These are phyloP conservation scores for Arctium lappa DNA, from an alignment of 129 eudicot species.

Conservation along the genomic window DNA sequence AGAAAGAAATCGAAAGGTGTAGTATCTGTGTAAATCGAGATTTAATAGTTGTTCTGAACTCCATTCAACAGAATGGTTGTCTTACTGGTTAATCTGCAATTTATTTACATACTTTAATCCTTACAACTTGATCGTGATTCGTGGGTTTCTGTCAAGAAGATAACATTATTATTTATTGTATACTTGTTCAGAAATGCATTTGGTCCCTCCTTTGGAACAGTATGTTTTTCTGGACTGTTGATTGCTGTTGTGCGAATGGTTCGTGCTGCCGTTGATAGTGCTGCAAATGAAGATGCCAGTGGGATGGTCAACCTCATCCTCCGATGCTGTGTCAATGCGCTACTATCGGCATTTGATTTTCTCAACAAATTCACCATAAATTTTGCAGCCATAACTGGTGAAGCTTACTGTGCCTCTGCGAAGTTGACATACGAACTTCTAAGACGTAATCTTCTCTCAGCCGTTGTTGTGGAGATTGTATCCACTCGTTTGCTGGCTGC, in stretches of 20 bases:
- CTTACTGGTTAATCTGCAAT: neutral
- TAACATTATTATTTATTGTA: slow-evolving; percentile 15
- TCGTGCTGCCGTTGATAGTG: slow-evolving; percentile 88
- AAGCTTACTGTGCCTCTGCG: slow-evolving; percentile 89
- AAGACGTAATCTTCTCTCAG: slow-evolving; percentile 81
- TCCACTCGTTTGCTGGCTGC: slow-evolving; percentile 79
- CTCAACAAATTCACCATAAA: slow-evolving; percentile 88
- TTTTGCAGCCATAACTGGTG: slow-evolving; percentile 96
- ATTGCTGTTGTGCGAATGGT: slow-evolving; percentile 60
- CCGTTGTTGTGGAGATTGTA: slow-evolving; percentile 80
- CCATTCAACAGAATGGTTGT: neutral
- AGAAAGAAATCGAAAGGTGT: too few species aligned
- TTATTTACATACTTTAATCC: neutral
- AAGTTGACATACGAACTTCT: slow-evolving; percentile 87
- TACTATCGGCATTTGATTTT: slow-evolving; percentile 73
- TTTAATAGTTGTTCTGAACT: neutral
- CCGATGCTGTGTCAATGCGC: slow-evolving; percentile 66
- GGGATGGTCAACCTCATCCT: slow-evolving; percentile 66
- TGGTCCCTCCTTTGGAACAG: slow-evolving; percentile 87
- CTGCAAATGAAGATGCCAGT: slow-evolving; percentile 63
- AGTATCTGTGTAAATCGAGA: too few species aligned
- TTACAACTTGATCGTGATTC: slow-evolving; percentile 13
- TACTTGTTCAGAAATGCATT: slow-evolving; percentile 79
- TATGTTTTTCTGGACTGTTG: slow-evolving; percentile 84
- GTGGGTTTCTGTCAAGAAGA: neutral